Evolutionary conservation across 805 yeast species (phyloP), one percentile per base, ranked within the genome.

Genomic region (Saturnispora mendoncae): DNA sequence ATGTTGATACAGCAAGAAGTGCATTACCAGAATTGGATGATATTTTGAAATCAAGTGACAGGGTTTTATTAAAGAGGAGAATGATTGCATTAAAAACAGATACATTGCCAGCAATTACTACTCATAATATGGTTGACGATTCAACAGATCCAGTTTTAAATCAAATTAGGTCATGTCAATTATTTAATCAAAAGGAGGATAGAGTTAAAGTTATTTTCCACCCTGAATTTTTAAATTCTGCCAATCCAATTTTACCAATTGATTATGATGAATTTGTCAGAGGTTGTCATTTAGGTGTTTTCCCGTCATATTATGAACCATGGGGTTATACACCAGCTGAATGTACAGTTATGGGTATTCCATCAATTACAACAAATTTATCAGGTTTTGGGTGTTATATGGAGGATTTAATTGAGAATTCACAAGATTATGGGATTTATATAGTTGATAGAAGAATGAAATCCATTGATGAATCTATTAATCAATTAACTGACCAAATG

Each of bases 241-340:
- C 86, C 60, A 90, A 90, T 65, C 97, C 98, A 39, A 83, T 90
- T 44, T 71, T 90, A 57, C 82, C 95, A 15, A 67, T 90, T 43
- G 98, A 90, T 62, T 90, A 90, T 61, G 98, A 90, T 60, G 98
- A 90, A 61, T 90, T 90, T 62, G 98, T 90, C 36, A 76, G 98
- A 52, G 98, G 98, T 46, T 88, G 97, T 61, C 97, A 90, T 64
- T 68, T 92, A 62, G 98, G 98, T 61, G 95, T 90, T 39, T 90
- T 90, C 80, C 98, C 98, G 38, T 86, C 96, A 0, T 90, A 90
- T 66, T 90, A 90, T 59, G 98, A 90, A 66, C 98, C 98, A 4
- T 90, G 98, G 98, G 98, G 98, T 30, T 90, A 90, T 63, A 90
- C 98, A 2, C 98, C 98, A 3, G 97, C 97, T 7, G 98, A 90